Conservation (phyloP, 2,329 filamentous ascomycete species). For the Dactylellina leptospora region DNA sequence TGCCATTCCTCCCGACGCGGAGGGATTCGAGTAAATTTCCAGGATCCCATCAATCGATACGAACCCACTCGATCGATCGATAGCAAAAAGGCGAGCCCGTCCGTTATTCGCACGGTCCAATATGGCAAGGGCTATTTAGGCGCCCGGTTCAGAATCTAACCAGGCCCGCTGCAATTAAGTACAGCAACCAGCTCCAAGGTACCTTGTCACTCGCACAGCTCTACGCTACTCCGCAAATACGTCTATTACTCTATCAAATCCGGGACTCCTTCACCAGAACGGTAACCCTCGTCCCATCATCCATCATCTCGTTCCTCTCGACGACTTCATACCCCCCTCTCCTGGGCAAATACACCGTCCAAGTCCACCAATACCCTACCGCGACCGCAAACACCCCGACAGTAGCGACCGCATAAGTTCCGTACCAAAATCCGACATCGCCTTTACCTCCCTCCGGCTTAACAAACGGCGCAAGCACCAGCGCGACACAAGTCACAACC, state of each 20-base stretch:
- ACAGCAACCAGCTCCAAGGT: not conserved
- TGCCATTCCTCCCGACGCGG: not conserved
- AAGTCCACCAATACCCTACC: slow-evolving; percentile 74
- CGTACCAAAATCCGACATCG: slow-evolving; percentile 50
- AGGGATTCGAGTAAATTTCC: too few species aligned
- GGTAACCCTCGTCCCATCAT: slow-evolving; percentile 74
- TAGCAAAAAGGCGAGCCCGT: not conserved
- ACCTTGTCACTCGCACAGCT: not conserved
- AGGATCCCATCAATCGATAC: too few species aligned
- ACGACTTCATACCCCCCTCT: slow-evolving; percentile 70
- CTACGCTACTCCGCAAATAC: not conserved
- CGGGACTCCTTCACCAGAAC: slow-evolving; percentile 61
- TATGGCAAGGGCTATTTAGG: too few species aligned
- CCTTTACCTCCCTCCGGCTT: slow-evolving; percentile 34
- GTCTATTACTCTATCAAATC: slow-evolving; percentile 8
- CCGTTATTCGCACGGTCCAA: too few species aligned
- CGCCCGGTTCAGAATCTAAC: too few species aligned
- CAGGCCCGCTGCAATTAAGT: slow-evolving; percentile 18
- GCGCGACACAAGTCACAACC: slow-evolving; percentile 31
- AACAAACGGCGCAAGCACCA: slow-evolving; percentile 41
- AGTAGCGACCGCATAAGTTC: slow-evolving; percentile 33
- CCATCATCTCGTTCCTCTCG: slow-evolving; percentile 69
- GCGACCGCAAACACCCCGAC: slow-evolving; percentile 64
- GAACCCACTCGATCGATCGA: not conserved
- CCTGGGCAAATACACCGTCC: slow-evolving; percentile 70